Base-by-base conservation (phyloP, 177 flowering plant genomes). In the Vitis hybrid region DNA sequence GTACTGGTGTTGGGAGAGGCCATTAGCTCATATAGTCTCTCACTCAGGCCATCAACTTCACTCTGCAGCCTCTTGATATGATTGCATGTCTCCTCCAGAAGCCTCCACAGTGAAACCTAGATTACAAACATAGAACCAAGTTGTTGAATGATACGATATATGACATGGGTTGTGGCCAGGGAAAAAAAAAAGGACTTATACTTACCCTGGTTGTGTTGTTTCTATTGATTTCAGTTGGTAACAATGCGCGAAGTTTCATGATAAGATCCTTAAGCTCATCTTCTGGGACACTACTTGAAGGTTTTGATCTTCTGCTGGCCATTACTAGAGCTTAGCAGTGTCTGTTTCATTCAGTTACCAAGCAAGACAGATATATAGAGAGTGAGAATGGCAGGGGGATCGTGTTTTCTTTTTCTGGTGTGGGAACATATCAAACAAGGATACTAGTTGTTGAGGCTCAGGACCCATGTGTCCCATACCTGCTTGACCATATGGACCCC, bases 31-130 rank as follows among this genome's bases (percentile, higher is more conserved):
- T 52, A 55, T 53, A 62, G 61, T 63, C 34, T 62, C 39, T 70
- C 59, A 62, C 73, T 61, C 67, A 70, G 18, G 39, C 63, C 61
- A 45, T 70, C 66, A 8, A 63, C 52, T 66, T 70, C 67, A 19
- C 11, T 57, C 2, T 55, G 16, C 49, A 61, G 61, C 34, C 26
- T 70, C 52, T 39, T 63, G 15, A 62, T 70, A 49, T 20, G 49
- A 22, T 61, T 69, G 61, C 59, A 70, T 12, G 73, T 57, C 19
- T 70, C 59, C 15, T 39, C 61, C 1, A 70, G 65, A 26, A 52
- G 51, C 67, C 53, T 52, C 51, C 15, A 45, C 12, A 19, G 20
- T 8, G 66, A 69, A 48, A 51, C 63, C 63, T 59, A n/a, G 3
- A 7, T 57, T 8, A 16, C 18, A 57, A 18, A 57, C 18, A 16